Percentiles rank a stretch among this genome's conserved stretches.
Evolutionary conservation across 345 rosid species (phyloP).

Genomic region (Rhodamnia rubescens): DNA sequence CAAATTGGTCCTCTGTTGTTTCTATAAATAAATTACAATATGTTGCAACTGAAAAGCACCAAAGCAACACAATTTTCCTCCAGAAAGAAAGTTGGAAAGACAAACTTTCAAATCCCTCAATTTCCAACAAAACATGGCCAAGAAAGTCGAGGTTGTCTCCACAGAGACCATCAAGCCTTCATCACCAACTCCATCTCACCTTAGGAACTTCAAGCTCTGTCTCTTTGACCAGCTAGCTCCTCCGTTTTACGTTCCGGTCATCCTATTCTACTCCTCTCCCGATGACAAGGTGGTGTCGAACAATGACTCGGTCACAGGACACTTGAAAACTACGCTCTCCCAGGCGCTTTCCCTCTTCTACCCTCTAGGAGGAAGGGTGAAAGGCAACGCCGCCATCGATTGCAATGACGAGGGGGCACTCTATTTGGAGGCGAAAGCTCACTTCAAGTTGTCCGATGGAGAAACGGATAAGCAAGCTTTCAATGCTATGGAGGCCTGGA

Average conservation of each 20-base stretch:
- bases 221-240: conserved; percentile 3
- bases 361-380: conserved; percentile 4
- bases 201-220: not conserved
- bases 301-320: not conserved
- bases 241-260: not conserved
- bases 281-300: not conserved
- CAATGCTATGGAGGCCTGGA: too few species aligned
- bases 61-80: not conserved
- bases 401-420: conserved; percentile 2
- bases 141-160: not conserved
- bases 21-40: not conserved
- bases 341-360: conserved; percentile 1
- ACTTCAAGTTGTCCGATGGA: not conserved
- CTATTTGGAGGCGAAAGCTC: not conserved
- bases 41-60: not conserved
- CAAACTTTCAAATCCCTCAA: not conserved
- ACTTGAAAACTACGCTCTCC: not conserved
- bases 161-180: conserved; percentile 1
- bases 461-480: too few species aligned
- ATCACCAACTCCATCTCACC: not conserved
- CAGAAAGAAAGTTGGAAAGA: not conserved
- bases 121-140: not conserved
- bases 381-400: not conserved
- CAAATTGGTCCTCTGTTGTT: not conserved
- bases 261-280: not conserved